Evolutionary conservation across 2,329 filamentous ascomycete genomes (phyloP), one percentile per base, ranked within the genome.

Genomic region (Pezicula carpinea): DNA sequence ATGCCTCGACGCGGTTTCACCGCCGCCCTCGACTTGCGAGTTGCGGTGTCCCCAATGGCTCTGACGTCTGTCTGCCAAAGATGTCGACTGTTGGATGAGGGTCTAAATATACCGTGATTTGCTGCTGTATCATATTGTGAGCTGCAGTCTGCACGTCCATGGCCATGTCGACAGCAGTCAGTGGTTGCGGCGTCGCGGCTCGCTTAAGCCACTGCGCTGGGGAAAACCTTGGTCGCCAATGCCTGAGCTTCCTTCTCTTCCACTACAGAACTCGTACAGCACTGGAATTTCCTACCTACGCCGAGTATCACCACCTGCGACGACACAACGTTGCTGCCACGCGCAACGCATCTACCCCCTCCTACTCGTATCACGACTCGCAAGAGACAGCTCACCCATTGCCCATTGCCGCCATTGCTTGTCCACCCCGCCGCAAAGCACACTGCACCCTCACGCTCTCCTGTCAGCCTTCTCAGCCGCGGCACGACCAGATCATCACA

Each of bases 241-340:
- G 23, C 23, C 11, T 26, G 23, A 26, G 23, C 23, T 26, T 26
- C 23, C 11, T 26, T 26, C 23, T 26, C 23, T 26, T 26, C 23
- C 23, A 26, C 23, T 26, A 26, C n/a, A n/a, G n/a, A n/a, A n/a
- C n/a, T n/a, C n/a, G n/a, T n/a, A n/a, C n/a, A n/a, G n/a, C n/a
- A n/a, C 23, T 26, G 23, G 23, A 26, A 26, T 26, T 26, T 26
- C 11, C 23, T 10, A 26, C 23, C 11, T 26, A 26, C 23, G 23
- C 6, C 23, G 23, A 26, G 23, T 26, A 26, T 10, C 23, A 26
- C 23, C 7, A 26, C 23, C 23, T 26, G 23, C 23, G 23, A 26
- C 23, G 11, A 39, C 39, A 46, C 48, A 53, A 54, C 50, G 47
- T 49, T 52, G 50, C 51, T 53, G 47, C 52, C 52, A 56, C 52